These are phyloP conservation scores for Teunomyces cretensis DNA, from an alignment of 805 yeast species.

Conservation along the genomic window DNA sequence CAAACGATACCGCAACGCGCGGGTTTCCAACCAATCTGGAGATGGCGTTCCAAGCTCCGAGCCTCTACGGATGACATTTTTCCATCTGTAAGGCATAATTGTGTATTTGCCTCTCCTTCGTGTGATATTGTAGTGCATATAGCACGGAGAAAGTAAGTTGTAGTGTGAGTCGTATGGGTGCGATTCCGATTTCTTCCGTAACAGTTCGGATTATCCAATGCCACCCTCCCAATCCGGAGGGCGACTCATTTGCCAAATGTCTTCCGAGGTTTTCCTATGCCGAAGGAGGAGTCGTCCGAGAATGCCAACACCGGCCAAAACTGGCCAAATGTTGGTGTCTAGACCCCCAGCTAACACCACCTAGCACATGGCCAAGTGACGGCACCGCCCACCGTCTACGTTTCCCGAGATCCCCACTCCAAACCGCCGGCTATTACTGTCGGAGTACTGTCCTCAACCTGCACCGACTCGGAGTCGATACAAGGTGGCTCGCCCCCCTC, in stretches of 20 bases:
- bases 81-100: background rate
- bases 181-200: conserved; percentile 3
- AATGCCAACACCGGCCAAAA: background rate
- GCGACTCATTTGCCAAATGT: conserved; percentile 3
- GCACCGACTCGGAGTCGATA: conserved; percentile 4
- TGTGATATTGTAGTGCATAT: conserved; percentile 3
- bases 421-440: background rate
- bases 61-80: conserved; percentile 1
- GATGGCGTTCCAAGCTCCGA: background rate
- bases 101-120: background rate
- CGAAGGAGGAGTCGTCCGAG: conserved; percentile 3
- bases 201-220: background rate
- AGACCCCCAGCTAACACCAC: background rate
- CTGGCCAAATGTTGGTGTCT: background rate
- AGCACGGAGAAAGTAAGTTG: background rate
- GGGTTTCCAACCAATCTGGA: background rate
- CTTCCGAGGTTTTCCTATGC: conserved; percentile 5
- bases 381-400: background rate
- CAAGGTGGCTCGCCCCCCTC: conserved; percentile 3
- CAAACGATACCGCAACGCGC: background rate
- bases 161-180: background rate
- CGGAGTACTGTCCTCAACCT: background rate
- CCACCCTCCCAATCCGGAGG: conserved; percentile 1
- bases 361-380: background rate
- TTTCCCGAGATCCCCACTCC: background rate